Conservation (phyloP, 495 filamentous ascomycete genomes). For the Haplographium delicatum region DNA sequence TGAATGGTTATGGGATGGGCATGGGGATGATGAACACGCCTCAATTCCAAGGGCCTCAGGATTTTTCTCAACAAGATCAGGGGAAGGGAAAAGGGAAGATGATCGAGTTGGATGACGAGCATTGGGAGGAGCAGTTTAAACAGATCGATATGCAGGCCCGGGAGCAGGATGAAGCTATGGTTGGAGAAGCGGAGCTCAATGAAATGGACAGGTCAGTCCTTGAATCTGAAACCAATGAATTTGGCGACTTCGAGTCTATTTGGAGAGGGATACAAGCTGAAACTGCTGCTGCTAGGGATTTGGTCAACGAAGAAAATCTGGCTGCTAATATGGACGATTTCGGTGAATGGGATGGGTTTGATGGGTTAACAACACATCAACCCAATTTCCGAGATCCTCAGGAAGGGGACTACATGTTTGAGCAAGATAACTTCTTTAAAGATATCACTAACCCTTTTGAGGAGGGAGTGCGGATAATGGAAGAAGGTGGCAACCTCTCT, state of each 20-base stretch:
- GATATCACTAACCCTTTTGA: constrained; percentile 74
- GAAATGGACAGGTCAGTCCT: constrained; percentile 82
- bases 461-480: constrained; percentile 86
- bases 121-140: constrained; percentile 95
- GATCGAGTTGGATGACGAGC: constrained; percentile 85
- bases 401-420: constrained; percentile 87
- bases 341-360: constrained; percentile 67
- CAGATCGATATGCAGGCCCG: constrained; percentile 73
- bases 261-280: constrained; percentile 87
- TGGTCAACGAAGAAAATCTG: constrained; percentile 59
- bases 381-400: constrained; percentile 62
- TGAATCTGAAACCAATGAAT: constrained; percentile 50
- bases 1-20: constrained; percentile 30
- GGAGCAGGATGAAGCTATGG: constrained; percentile 42
- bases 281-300: constrained; percentile 60
- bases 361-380: constrained; percentile 51
- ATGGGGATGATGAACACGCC: constrained; percentile 42
- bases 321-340: constrained; percentile 60
- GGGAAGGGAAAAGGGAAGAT: constrained; percentile 88
- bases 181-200: constrained; percentile 85
- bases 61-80: constrained; percentile 35
- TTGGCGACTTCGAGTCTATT: constrained; percentile 83
- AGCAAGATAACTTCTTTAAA: constrained; percentile 85
- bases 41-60: constrained; percentile 31
- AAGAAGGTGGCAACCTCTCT: constrained; percentile 87